phyloP scores from a whole-genome alignment of 495 filamentous ascomycete genomes.

The Parathielavia appendiculata region DNA sequence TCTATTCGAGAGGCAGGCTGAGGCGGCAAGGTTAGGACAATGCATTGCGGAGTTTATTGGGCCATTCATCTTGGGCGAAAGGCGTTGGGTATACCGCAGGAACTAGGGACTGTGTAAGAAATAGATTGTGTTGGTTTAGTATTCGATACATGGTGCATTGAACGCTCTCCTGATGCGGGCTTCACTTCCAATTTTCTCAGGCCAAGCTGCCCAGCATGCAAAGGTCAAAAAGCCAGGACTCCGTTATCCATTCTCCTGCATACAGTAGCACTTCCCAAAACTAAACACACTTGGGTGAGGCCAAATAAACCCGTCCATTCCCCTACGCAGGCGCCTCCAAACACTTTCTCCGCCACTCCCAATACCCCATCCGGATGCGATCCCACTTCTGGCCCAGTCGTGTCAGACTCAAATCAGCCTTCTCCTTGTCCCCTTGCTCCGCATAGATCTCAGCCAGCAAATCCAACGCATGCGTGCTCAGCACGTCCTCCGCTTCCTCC shows the following conservation, averaged over 20 bases:
- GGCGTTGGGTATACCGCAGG: slow-evolving; percentile 8
- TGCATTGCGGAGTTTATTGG: neutral
- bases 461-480: slow-evolving; percentile 84
- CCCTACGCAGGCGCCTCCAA: slow-evolving; percentile 18
- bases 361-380: slow-evolving; percentile 85
- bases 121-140: neutral
- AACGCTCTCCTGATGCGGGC: too few relatives aligned
- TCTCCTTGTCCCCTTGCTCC: slow-evolving; percentile 52
- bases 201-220: neutral
- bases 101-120: neutral
- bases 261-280: too few relatives aligned
- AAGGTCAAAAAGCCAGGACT: neutral
- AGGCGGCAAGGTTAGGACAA: neutral
- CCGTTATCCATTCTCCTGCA: too few relatives aligned
- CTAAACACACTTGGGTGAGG: too few relatives aligned
- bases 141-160: neutral
- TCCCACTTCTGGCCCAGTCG: slow-evolving; percentile 82
- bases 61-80: neutral
- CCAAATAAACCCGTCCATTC: neutral
- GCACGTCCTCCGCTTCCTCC: slow-evolving; percentile 49
- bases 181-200: neutral
- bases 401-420: slow-evolving; percentile 59
- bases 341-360: slow-evolving; percentile 66
- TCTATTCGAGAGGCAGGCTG: neutral
- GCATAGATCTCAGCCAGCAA: slow-evolving; percentile 77